Evolutionary conservation across 192 early-diverging fungal species (phyloP).

Genomic region (Ambispora gerdemannii): DNA sequence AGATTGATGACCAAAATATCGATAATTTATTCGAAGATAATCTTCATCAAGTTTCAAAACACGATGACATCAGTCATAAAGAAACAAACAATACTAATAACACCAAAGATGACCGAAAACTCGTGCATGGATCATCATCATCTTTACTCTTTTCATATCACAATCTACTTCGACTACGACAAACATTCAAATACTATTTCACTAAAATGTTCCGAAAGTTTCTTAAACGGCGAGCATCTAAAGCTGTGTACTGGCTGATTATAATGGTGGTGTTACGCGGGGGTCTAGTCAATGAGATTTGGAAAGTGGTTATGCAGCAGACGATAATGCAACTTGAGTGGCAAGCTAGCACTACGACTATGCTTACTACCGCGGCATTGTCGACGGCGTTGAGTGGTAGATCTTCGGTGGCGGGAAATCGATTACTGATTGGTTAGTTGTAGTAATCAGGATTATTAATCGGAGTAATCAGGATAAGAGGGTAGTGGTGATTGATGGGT

Average conservation of each 20-base stretch:
- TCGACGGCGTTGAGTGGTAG: constrained; percentile 21
- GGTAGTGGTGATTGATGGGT: too few relatives aligned
- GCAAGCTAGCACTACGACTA: constrained; percentile 14
- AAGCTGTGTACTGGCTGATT: constrained; percentile 9
- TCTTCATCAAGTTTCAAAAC: background rate
- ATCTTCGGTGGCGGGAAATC: constrained; percentile 2
- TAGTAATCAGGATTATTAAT: too few relatives aligned
- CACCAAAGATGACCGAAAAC: background rate
- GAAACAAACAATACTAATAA: too few relatives aligned
- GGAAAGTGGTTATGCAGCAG: constrained; percentile 16
- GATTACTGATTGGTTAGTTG: constrained; percentile 8
- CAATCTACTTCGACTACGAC: background rate
- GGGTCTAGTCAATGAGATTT: constrained; percentile 21
- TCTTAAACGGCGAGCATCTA: constrained; percentile 6
- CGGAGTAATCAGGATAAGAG: too few relatives aligned
- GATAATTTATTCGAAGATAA: background rate
- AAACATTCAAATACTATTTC: constrained; percentile 1
- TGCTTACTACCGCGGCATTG: constrained; percentile 17
- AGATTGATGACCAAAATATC: background rate
- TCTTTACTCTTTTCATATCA: too few relatives aligned
- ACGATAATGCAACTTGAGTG: constrained; percentile 24
- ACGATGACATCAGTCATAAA: background rate
- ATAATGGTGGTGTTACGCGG: constrained; percentile 22
- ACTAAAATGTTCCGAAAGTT: constrained; percentile 12
- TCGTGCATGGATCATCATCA: background rate